phyloP scores from a whole-genome alignment of 768 basidiomycete genomes.

The Auricularia heimuer region DNA sequence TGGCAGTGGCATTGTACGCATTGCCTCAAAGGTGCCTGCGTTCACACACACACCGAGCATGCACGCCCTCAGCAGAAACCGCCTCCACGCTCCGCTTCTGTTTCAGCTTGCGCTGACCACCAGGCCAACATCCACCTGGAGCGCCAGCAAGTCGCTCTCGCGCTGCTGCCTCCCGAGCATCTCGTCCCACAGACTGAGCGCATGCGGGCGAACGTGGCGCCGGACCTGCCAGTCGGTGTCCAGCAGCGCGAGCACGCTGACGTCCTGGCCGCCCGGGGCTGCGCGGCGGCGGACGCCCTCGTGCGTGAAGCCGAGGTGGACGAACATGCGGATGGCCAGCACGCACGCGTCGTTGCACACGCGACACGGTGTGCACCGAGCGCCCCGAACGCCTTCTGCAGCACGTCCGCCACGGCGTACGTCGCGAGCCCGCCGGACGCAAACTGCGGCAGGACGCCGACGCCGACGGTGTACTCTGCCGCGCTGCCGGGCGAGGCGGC shows the following conservation, averaged over 20 bases:
- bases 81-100: too few relatives aligned
- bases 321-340: conserved; percentile 25
- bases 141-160: background rate
- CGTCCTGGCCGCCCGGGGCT: conserved; percentile 38
- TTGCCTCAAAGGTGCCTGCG: too few relatives aligned
- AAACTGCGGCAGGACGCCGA: background rate
- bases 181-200: conserved; percentile 48
- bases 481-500: background rate
- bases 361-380: too few relatives aligned
- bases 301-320: conserved; percentile 37
- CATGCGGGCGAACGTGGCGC: conserved; percentile 14
- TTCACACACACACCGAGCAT: too few relatives aligned
- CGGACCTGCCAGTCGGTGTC: conserved; percentile 50
- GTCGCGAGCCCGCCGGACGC: conserved; percentile 32
- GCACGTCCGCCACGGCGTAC: conserved; percentile 34
- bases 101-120: too few relatives aligned
- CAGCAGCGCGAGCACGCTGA: conserved; percentile 49
- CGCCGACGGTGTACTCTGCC: background rate
- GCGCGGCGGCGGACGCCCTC: conserved; percentile 47
- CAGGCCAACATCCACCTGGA: too few relatives aligned
- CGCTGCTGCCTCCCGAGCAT: conserved; percentile 47
- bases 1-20: too few relatives aligned
- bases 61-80: too few relatives aligned
- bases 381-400: conserved; percentile 27
- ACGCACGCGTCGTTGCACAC: conserved; percentile 20